These are phyloP conservation scores for Bjerkandera adusta DNA, from an alignment of 1,284 basidiomycete genomes.

Conservation along the genomic window DNA sequence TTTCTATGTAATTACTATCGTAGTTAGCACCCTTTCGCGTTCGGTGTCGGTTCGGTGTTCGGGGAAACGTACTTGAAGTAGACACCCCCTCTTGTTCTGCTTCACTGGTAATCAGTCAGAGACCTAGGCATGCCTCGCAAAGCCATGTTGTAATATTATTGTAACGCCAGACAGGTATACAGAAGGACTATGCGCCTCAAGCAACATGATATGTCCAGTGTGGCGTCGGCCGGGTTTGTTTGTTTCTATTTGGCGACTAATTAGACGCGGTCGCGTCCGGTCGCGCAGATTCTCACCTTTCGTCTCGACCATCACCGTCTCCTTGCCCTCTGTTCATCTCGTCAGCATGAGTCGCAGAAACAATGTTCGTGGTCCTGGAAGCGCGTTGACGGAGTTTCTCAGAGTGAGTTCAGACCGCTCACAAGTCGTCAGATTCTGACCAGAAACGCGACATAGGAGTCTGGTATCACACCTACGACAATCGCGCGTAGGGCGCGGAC, in stretches of 20 bases:
- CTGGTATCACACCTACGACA: constrained; percentile 73
- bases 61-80: not conserved
- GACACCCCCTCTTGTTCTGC: too few species aligned
- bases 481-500: constrained; percentile 59
- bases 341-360: constrained; percentile 37
- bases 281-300: not conserved
- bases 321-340: not conserved
- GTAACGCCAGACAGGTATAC: too few species aligned
- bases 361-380: constrained; percentile 86
- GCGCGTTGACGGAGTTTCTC: constrained; percentile 90
- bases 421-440: constrained; percentile 5
- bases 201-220: too few species aligned
- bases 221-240: too few species aligned
- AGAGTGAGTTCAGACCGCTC: constrained; percentile 48
- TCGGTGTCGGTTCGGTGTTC: not conserved
- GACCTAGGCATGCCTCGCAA: too few species aligned
- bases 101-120: too few species aligned
- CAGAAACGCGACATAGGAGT: constrained; percentile 48
- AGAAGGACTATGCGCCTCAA: too few species aligned
- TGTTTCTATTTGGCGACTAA: too few species aligned
- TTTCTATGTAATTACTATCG: not conserved
- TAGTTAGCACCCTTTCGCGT: too few species aligned
- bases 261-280: constrained; percentile 5
- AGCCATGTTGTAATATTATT: too few species aligned
- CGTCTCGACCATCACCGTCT: not conserved